Evolutionary conservation across 768 basidiomycete species (phyloP).

Genomic region (Mycena filopes): DNA sequence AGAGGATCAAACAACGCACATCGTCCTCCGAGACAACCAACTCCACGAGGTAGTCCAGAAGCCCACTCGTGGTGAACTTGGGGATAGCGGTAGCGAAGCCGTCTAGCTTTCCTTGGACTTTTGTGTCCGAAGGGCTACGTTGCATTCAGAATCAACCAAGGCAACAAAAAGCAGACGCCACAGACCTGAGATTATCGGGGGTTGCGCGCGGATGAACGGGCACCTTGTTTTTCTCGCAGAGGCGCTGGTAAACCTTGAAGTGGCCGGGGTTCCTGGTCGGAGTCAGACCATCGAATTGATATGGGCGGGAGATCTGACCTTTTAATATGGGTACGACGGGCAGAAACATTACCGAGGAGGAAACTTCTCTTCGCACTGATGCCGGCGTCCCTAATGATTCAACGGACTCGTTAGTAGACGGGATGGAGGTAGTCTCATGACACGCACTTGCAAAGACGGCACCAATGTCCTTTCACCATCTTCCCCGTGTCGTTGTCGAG

Average conservation of each 20-base stretch:
- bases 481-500: conserved; percentile 25
- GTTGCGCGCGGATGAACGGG: conserved; percentile 9
- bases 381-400: not conserved
- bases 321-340: not conserved
- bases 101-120: conserved; percentile 28
- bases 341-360: not conserved
- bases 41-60: conserved; percentile 36
- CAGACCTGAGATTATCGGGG: not conserved
- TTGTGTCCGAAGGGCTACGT: no score
- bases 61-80: conserved; percentile 32
- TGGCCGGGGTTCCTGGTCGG: conserved; percentile 16
- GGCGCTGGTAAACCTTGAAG: conserved; percentile 24
- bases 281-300: no score
- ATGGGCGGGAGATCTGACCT: not conserved
- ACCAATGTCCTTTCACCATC: conserved; percentile 30
- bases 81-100: conserved; percentile 28
- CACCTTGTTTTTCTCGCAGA: conserved; percentile 27
- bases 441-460: conserved; percentile 33
- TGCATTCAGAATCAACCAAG: no score
- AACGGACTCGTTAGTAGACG: not conserved
- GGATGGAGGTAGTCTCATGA: no score
- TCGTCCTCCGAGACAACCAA: conserved; percentile 37
- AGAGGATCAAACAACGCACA: not conserved
- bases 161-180: no score
- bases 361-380: not conserved